Conservation (phyloP, 352 stramenopile genomes). For the Phytophthora macrochlamydospora region DNA sequence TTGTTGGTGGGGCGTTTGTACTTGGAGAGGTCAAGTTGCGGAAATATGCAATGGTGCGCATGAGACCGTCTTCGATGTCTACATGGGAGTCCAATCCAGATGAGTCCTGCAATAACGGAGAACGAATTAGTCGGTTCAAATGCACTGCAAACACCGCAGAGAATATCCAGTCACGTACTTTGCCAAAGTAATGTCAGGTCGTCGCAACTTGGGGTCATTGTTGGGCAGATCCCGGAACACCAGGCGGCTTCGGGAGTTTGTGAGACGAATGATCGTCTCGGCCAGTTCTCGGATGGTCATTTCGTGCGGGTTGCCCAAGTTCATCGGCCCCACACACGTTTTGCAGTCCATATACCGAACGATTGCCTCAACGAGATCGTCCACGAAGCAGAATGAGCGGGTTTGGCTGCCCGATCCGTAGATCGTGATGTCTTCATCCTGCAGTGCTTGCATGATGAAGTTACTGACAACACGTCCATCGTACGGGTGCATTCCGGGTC, state of each 20-base stretch:
- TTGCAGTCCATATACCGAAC: slow-evolving; percentile 95
- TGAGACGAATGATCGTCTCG: slow-evolving; percentile 86
- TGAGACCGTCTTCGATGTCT: slow-evolving; percentile 93
- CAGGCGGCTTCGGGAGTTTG: slow-evolving; percentile 87
- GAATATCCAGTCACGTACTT: slow-evolving; percentile 56
- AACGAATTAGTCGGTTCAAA: slow-evolving; percentile 1
- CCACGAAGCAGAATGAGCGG: slow-evolving; percentile 99
- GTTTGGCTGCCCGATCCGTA: slow-evolving; percentile 97
- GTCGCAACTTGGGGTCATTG: slow-evolving; percentile 96
- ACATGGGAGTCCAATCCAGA: slow-evolving; percentile 94
- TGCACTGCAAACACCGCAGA: slow-evolving; percentile 1
- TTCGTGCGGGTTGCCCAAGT: slow-evolving; percentile 99
- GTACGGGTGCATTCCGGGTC: slow-evolving; percentile 98
- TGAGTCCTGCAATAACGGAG: slow-evolving; percentile 50
- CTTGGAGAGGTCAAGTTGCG: slow-evolving; percentile 78
- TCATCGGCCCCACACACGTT: slow-evolving; percentile 83
- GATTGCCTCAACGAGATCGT: slow-evolving; percentile 98
- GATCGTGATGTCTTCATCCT: slow-evolving; percentile 86
- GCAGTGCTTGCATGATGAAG: slow-evolving; percentile 96
- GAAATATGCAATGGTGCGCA: slow-evolving; percentile 98
- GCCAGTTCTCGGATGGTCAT: slow-evolving; percentile 97
- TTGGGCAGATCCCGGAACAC: slow-evolving; percentile 86
- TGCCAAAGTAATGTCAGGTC: slow-evolving; percentile 96
- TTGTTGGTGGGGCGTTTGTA: slow-evolving; percentile 87
- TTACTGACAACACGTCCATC: slow-evolving; percentile 99